Percentiles rank a stretch among this genome's conserved stretches.
Evolutionary conservation across 2,329 filamentous ascomycete species (phyloP).

Genomic region (Colletotrichum sp.): DNA sequence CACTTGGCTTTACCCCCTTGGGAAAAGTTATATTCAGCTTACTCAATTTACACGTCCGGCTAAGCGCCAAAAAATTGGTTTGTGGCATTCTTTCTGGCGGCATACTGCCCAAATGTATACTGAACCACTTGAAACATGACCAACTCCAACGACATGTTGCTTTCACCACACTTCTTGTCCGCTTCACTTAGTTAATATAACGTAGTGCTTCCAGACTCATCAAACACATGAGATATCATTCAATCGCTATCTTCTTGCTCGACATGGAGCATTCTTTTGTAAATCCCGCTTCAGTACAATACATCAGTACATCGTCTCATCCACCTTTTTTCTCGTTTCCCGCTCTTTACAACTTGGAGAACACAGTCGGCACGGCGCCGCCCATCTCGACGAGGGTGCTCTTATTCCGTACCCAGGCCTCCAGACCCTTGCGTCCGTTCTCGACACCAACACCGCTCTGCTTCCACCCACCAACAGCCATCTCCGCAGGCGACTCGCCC

Average conservation of each 20-base stretch:
- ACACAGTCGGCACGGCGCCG: slow-evolving; percentile 73
- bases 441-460: slow-evolving; percentile 86
- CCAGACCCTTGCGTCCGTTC: slow-evolving; percentile 80
- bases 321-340: background rate
- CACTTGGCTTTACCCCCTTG: too few relatives aligned
- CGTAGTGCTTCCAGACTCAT: background rate
- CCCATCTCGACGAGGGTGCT: slow-evolving; percentile 87
- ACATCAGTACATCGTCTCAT: background rate
- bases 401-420: slow-evolving; percentile 86
- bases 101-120: background rate
- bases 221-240: slow-evolving; percentile 5
- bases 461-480: slow-evolving; percentile 94
- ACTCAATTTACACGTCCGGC: too few relatives aligned
- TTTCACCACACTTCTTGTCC: background rate
- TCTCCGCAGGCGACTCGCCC: slow-evolving; percentile 91
- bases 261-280: background rate
- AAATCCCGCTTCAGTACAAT: background rate
- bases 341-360: slow-evolving; percentile 66
- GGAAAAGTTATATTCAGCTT: too few relatives aligned
- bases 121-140: accelerated
- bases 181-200: background rate
- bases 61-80: too few relatives aligned
- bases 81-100: background rate
- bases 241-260: background rate
- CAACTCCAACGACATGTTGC: background rate